Percentiles rank a stretch among this genome's conserved stretches.
phyloP scores from a whole-genome alignment of 2,329 filamentous ascomycete species.

The Pyricularia sp. region DNA sequence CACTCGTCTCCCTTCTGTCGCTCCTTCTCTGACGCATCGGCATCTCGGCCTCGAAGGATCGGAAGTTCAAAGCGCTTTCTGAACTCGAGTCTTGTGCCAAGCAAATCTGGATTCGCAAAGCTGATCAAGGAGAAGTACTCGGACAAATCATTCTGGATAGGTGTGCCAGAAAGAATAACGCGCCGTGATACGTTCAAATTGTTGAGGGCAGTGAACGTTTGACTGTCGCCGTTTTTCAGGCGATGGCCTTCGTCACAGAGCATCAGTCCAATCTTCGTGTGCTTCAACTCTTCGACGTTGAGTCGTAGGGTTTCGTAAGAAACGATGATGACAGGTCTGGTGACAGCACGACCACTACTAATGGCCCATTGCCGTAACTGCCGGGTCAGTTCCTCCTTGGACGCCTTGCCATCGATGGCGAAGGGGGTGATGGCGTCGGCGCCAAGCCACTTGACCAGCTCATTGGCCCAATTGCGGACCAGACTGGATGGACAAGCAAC shows the following conservation, averaged over 20 bases:
- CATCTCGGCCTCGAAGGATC: constrained; percentile 82
- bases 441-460: constrained; percentile 91
- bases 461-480: constrained; percentile 96
- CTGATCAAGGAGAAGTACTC: constrained; percentile 95
- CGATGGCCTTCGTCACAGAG: constrained; percentile 95
- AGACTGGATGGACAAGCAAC: constrained; percentile 94
- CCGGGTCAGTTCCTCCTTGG: constrained; percentile 80
- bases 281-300: constrained; percentile 79
- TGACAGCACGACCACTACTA: constrained; percentile 75
- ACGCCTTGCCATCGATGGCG: constrained; percentile 90
- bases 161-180: constrained; percentile 91
- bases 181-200: constrained; percentile 78
- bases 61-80: constrained; percentile 88
- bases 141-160: constrained; percentile 96
- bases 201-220: constrained; percentile 86
- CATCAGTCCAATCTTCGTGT: constrained; percentile 81
- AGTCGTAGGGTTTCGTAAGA: constrained; percentile 92
- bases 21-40: constrained; percentile 73
- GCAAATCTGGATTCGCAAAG: constrained; percentile 86
- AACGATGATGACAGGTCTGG: constrained; percentile 87
- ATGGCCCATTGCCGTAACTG: constrained; percentile 95
- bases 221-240: constrained; percentile 90
- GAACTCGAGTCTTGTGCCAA: constrained; percentile 82
- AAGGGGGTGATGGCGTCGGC: constrained; percentile 85
- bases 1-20: constrained; percentile 73